Percentiles rank a stretch among this genome's conserved stretches.
Conservation (phyloP, 2,329 filamentous ascomycete species). For the Fusarium pininemorale region DNA sequence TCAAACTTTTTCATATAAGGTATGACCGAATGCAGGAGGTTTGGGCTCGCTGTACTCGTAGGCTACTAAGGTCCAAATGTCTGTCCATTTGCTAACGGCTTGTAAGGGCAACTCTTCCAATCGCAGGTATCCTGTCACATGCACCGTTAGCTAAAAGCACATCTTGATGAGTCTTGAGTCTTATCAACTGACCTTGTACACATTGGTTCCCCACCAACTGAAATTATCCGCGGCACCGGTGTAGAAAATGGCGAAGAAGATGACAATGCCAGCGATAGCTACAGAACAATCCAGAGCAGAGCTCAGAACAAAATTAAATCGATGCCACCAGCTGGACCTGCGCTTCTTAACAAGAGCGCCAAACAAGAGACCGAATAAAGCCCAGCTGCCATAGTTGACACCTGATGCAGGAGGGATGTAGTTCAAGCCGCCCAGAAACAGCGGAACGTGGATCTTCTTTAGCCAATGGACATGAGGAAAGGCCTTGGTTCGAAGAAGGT, state of each 20-base stretch:
- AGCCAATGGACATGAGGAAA: slow-evolving; percentile 42
- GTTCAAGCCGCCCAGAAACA: slow-evolving; percentile 46
- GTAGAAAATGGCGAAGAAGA: slow-evolving; percentile 48
- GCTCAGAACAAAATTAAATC: slow-evolving; percentile 47
- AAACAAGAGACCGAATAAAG: slow-evolving; percentile 44
- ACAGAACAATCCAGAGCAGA: slow-evolving; percentile 46
- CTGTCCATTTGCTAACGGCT: not conserved
- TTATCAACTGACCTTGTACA: slow-evolving; percentile 23
- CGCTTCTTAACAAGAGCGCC: slow-evolving; percentile 39
- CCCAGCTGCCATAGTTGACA: slow-evolving; percentile 47
- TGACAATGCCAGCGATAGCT: slow-evolving; percentile 46
- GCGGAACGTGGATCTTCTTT: slow-evolving; percentile 43
- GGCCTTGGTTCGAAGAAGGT: slow-evolving; percentile 41
- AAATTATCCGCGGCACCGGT: slow-evolving; percentile 41
- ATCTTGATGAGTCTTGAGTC: not conserved
- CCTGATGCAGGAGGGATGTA: slow-evolving; percentile 47
- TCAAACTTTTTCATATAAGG: too few species aligned
- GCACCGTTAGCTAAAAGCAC: not conserved
- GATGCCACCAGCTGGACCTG: slow-evolving; percentile 43
- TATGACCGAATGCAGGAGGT: not conserved
- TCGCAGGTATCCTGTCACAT: slow-evolving; percentile 33
- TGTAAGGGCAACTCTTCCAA: slow-evolving; percentile 37
- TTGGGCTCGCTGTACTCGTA: too few species aligned
- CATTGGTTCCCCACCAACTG: slow-evolving; percentile 45
- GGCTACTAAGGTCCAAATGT: not conserved